These are phyloP conservation scores for Cladosporium sphaerospermum DNA, from an alignment of 2,329 filamentous ascomycete species.

Conservation along the genomic window DNA sequence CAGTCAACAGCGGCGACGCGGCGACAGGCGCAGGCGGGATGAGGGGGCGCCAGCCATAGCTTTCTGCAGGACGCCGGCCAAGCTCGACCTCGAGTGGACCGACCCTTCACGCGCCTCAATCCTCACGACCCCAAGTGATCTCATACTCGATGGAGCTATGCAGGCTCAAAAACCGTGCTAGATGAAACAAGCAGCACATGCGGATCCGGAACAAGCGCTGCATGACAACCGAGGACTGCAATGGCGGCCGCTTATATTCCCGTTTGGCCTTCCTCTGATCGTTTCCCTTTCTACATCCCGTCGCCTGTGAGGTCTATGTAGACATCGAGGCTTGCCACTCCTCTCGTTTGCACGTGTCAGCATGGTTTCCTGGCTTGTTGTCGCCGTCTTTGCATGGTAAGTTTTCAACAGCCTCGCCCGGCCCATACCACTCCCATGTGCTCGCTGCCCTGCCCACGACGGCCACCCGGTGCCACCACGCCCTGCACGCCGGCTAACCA, in stretches of 20 bases:
- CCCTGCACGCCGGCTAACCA: neutral
- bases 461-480: neutral
- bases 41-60: slow-evolving; percentile 23
- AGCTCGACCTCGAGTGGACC: slow-evolving; percentile 22
- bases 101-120: slow-evolving; percentile 21
- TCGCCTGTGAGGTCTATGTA: slow-evolving; percentile 24
- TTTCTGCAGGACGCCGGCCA: slow-evolving; percentile 19
- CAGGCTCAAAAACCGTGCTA: slow-evolving; percentile 18
- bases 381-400: slow-evolving; percentile 30
- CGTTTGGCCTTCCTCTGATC: slow-evolving; percentile 13
- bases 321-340: slow-evolving; percentile 21
- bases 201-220: slow-evolving; percentile 26
- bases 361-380: slow-evolving; percentile 30
- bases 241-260: slow-evolving; percentile 27
- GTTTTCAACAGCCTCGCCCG: slow-evolving; percentile 8
- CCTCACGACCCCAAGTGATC: slow-evolving; percentile 18
- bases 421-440: neutral
- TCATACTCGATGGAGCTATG: slow-evolving; percentile 22
- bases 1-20: neutral
- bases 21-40: slow-evolving; percentile 13
- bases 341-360: slow-evolving; percentile 29
- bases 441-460: neutral
- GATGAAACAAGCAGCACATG: slow-evolving; percentile 22
- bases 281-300: slow-evolving; percentile 17
- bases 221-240: slow-evolving; percentile 28